Evolutionary conservation across 352 stramenopile genomes (phyloP).

Genomic region (Pythium monospermum): DNA sequence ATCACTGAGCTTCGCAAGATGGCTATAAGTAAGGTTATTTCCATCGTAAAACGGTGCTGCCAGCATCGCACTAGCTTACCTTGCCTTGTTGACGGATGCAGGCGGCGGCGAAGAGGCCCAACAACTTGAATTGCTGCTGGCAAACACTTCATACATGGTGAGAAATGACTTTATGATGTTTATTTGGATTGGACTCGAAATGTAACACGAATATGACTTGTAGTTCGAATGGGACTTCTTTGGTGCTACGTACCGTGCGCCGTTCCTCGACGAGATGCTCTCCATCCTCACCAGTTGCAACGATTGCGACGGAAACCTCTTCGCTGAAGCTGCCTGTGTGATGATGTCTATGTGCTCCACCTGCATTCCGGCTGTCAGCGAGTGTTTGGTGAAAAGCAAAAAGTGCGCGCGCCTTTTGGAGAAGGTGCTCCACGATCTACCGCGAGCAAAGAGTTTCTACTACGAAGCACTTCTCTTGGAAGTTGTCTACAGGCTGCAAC

Average conservation of each 20-base stretch:
- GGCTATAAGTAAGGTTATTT: not conserved
- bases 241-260: constrained; percentile 8
- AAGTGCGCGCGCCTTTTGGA: constrained; percentile 5
- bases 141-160: constrained; percentile 20
- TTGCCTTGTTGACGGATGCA: not conserved
- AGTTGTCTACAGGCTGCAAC: constrained; percentile 26
- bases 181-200: no score
- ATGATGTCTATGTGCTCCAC: constrained; percentile 34
- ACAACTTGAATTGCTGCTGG: constrained; percentile 10
- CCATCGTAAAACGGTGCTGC: not conserved
- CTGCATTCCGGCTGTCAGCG: constrained; percentile 16
- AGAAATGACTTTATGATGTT: not conserved
- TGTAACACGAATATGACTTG: no score
- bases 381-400: constrained; percentile 9
- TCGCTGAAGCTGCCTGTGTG: constrained; percentile 22
- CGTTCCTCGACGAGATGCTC: constrained; percentile 24
- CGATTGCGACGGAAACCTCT: constrained; percentile 22
- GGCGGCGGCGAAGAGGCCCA: not conserved
- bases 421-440: constrained; percentile 17
- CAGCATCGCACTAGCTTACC: not conserved
- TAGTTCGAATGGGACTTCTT: constrained; percentile 50
- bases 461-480: constrained; percentile 31
- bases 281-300: constrained; percentile 22
- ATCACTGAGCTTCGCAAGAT: constrained; percentile 7
- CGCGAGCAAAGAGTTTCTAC: constrained; percentile 30